Conservation (phyloP, 306 rosid species). For the Acacia confusa region DNA sequence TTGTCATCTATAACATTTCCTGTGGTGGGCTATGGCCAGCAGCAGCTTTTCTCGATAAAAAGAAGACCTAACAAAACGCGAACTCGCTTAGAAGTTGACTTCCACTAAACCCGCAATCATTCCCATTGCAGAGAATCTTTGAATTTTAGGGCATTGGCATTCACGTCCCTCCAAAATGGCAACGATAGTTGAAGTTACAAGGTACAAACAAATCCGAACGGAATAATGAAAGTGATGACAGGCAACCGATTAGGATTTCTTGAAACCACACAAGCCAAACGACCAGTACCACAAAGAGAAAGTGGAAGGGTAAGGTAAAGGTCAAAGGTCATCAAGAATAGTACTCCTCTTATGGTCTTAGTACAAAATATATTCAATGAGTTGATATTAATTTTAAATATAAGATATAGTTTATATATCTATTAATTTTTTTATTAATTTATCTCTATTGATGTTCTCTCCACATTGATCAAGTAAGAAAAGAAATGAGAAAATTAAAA, state of each 20-base stretch:
- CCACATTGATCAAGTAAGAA: too few relatives aligned
- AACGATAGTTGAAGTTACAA: neutral
- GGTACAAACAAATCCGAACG: neutral
- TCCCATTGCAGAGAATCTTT: conserved; percentile 43
- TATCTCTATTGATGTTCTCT: fast-evolving
- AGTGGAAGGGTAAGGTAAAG: neutral
- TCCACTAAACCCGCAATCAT: conserved; percentile 34
- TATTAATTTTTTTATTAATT: too few relatives aligned
- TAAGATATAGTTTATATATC: too few relatives aligned
- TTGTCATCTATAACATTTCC: neutral
- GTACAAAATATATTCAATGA: too few relatives aligned
- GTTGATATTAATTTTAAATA: too few relatives aligned
- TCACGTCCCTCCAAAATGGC: conserved; percentile 12
- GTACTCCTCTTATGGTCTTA: neutral
- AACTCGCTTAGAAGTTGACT: conserved; percentile 26
- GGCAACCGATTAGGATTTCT: neutral
- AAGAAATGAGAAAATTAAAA: too few relatives aligned
- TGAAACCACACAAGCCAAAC: neutral
- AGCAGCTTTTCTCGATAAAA: neutral
- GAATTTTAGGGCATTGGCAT: conserved; percentile 27
- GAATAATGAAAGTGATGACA: conserved; percentile 31
- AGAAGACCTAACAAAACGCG: neutral
- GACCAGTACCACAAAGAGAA: neutral
- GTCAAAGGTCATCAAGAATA: neutral
- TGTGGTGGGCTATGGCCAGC: neutral